A percentile compares a stretch with the other conserved stretches of the same genome.
These are phyloP conservation scores for Pythium periplocum DNA, from an alignment of 352 stramenopile species.

Conservation along the genomic window DNA sequence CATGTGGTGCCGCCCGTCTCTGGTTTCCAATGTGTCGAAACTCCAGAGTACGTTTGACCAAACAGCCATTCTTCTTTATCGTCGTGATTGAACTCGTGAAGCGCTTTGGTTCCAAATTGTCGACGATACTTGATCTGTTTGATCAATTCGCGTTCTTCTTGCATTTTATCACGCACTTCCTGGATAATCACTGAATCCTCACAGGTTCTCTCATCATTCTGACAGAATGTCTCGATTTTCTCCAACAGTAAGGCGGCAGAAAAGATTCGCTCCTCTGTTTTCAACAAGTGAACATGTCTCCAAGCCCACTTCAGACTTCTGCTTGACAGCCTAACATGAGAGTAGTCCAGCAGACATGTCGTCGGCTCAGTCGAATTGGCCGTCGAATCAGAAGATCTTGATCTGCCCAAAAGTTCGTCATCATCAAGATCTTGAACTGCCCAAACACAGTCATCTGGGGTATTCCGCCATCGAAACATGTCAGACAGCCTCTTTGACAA, in stretches of 20 bases:
- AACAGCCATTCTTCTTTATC: conserved; percentile 69
- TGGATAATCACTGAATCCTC: conserved; percentile 4
- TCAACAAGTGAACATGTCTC: conserved; percentile 65
- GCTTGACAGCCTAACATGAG: conserved; percentile 31
- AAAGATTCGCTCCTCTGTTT: conserved; percentile 68
- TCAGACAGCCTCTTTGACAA: conserved; percentile 44
- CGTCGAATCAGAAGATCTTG: neutral
- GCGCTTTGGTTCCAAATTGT: conserved; percentile 33
- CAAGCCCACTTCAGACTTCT: conserved; percentile 39
- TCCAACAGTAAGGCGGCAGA: conserved; percentile 60
- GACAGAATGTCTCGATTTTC: conserved; percentile 56
- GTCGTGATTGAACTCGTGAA: conserved; percentile 70
- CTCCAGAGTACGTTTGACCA: conserved; percentile 66
- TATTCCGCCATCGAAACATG: conserved; percentile 39
- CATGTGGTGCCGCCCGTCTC: conserved; percentile 65
- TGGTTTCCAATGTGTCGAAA: conserved; percentile 78
- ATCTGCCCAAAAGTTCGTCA: neutral
- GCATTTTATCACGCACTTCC: conserved; percentile 36
- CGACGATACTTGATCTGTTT: conserved; percentile 53
- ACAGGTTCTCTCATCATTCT: conserved; percentile 1
- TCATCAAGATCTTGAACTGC: neutral
- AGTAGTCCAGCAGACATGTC: conserved; percentile 49
- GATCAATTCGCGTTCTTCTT: conserved; percentile 44
- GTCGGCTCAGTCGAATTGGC: neutral
- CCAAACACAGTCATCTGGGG: conserved; percentile 17